These are phyloP conservation scores for Exophiala lecanii-corni DNA, from an alignment of 2,329 filamentous ascomycete species.

Conservation along the genomic window DNA sequence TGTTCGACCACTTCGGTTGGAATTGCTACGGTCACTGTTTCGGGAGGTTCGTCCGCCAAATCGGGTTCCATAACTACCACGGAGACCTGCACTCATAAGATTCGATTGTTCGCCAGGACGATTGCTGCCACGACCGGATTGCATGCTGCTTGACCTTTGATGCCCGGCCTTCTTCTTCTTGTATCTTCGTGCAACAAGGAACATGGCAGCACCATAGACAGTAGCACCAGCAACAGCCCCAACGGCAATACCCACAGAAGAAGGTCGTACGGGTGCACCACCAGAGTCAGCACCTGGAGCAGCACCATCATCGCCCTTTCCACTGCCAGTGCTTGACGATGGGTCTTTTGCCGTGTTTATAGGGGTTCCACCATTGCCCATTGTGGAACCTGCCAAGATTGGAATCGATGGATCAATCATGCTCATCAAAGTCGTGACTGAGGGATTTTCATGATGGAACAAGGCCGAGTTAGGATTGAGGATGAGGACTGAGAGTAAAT, in stretches of 20 bases:
- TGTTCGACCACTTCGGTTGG: constrained; percentile 52
- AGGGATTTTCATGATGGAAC: constrained; percentile 64
- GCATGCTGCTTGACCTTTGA: constrained; percentile 70
- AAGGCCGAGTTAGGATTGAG: constrained; percentile 66
- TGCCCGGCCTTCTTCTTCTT: constrained; percentile 78
- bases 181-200: constrained; percentile 84
- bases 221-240: constrained; percentile 73
- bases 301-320: constrained; percentile 31
- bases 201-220: constrained; percentile 92
- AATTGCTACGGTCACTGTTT: constrained; percentile 60
- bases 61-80: constrained; percentile 43
- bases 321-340: constrained; percentile 36
- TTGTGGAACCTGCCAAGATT: constrained; percentile 49
- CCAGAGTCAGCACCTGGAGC: constrained; percentile 48
- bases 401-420: constrained; percentile 83
- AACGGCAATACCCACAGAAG: constrained; percentile 64
- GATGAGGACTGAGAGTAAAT: constrained; percentile 64
- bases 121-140: constrained; percentile 45
- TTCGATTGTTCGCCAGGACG: constrained; percentile 38
- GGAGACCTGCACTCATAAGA: constrained; percentile 49
- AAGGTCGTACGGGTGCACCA: constrained; percentile 34
- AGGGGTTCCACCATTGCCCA: constrained; percentile 38
- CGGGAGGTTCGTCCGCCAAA: constrained; percentile 46
- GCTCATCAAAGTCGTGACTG: constrained; percentile 67
- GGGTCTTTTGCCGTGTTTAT: constrained; percentile 28